Base-by-base conservation (phyloP, 192 early-diverging fungal genomes). In the Lunasporangiospora selenospora region DNA sequence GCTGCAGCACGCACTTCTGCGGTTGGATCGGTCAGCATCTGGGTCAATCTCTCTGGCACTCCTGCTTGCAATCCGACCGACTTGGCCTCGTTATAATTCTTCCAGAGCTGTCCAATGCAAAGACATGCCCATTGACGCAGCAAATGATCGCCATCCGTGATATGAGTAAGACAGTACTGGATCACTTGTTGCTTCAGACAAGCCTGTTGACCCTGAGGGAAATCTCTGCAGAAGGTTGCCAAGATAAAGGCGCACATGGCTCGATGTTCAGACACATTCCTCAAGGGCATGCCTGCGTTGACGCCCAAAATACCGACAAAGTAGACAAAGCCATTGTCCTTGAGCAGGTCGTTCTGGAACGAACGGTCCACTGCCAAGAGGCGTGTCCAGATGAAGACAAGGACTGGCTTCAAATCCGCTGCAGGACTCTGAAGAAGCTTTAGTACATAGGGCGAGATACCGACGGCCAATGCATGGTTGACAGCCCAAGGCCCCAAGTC, bases 301-400 rank as follows among this genome's bases (percentile, higher is more conserved):
- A 88, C 86, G 0, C 91, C 80, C 24, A 99, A 76, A 33, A 97
- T 92, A 41, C 86, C 90, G 43, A 97, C 86, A 79, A 99, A 99
- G 75, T 99, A 98, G 21, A 87, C 83, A 70, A 89, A 95, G 11
- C 92, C 94, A 62, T 91, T 90, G 75, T 93, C 90, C 75, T 95
- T 96, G 50, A 97, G 76, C 42, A 99, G 77, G 63, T 98, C 96
- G 29, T 87, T 89, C 58, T 94, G 93, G 67, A 95, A 92, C 24
- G 87, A 87, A 41, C 84, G 80, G 67, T 99, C 97, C 1, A 98
- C 94, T 0, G 95, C 96, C 32, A 97, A 82, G 49, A 99, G 90
- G 66, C 96, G 89, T 12, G 96, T 92, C 96, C 97, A 99, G 51
- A 99, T 97, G 56, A 98, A 94, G 4, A 96, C 94, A 23, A 99